A percentile compares a stretch with the other conserved stretches of the same genome.
Evolutionary conservation across 2,329 filamentous ascomycete genomes (phyloP).

Genomic region (Tolypocladium ovalisporum): DNA sequence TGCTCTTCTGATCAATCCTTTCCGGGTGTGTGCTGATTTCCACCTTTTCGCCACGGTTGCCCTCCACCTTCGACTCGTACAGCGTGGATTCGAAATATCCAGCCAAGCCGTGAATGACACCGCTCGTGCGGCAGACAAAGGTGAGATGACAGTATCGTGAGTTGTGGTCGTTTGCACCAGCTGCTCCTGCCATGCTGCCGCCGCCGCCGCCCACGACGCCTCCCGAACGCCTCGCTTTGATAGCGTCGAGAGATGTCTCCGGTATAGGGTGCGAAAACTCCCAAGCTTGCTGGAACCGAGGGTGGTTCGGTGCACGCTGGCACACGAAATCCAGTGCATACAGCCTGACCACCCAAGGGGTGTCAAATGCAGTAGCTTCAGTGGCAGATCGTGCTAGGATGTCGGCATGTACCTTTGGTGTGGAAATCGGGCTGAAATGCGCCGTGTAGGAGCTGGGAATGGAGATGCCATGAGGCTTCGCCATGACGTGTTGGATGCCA

Average conservation of each 20-base stretch:
- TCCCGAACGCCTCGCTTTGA: constrained; percentile 49
- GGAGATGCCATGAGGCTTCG: constrained; percentile 70
- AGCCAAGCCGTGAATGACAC: constrained; percentile 80
- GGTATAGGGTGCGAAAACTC: constrained; percentile 70
- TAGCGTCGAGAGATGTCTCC: constrained; percentile 39
- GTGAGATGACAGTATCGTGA: constrained; percentile 65
- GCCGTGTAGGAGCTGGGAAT: constrained; percentile 92
- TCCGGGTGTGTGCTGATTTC: constrained; percentile 91
- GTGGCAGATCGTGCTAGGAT: constrained; percentile 50
- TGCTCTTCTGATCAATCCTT: constrained; percentile 84
- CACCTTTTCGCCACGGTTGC: constrained; percentile 39
- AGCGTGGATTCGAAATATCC: constrained; percentile 97
- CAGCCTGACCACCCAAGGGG: constrained; percentile 89
- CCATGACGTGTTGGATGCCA: constrained; percentile 84
- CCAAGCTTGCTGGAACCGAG: constrained; percentile 67
- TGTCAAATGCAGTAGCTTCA: constrained; percentile 70
- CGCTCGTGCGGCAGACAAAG: constrained; percentile 68
- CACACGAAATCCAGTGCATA: constrained; percentile 83
- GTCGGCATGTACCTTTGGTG: constrained; percentile 76
- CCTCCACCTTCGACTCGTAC: constrained; percentile 47
- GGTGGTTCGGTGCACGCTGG: constrained; percentile 44
- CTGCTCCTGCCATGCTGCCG: constrained; percentile 62
- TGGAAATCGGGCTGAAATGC: constrained; percentile 82
- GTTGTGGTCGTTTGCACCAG: constrained; percentile 87
- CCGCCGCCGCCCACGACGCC: constrained; percentile 55